Base-by-base conservation (phyloP, 2,329 filamentous ascomycete genomes). In the Penicillium sp. region DNA sequence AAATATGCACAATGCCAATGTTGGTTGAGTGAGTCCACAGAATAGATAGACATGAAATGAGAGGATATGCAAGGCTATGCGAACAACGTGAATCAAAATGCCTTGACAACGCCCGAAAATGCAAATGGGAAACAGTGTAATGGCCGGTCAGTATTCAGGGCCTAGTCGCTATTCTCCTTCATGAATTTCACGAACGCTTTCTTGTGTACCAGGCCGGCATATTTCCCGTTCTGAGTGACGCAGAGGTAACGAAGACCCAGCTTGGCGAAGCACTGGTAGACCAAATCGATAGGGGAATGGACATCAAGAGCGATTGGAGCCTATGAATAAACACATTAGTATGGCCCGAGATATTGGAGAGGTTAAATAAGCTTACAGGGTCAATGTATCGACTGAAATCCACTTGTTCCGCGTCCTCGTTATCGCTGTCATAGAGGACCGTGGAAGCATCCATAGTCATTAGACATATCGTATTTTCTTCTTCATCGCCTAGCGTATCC, bases 201-300 rank as follows among this genome's bases (percentile, higher is more conserved):
- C 75, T 97, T 97, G 70, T 98, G 93, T 44, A 95, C 88, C 76
- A 98, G 80, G 54, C 93, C 93, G 2, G 86, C 87, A 70, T 88
- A 98, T 53, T 81, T 82, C 22, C 93, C 93, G 57, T 95, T 83
- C 48, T 80, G 80, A 24, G 93, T 73, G 4, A 96, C 89, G 65
- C 93, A 97, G 43, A 98, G 85, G 68, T 95, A 97, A 54, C 93
- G 78, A 57, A 98, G 70, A 1, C 93, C 93, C 8, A 98, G 76
- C 70, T 98, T 98, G 44, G 88, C 87, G 67, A 97, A 98, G 62
- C 89, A 91, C 66, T 98, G 93, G 62, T 95, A 96, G 4, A 96
- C 93, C 34, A 98, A 73, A 65, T 97, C 90, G 80, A 97, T 90
- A 0, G 93, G 88, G 0, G 86, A 93, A 58, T 84, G 81, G 28